These are phyloP conservation scores for Starmerella apis DNA, from an alignment of 805 yeast species.

Conservation along the genomic window DNA sequence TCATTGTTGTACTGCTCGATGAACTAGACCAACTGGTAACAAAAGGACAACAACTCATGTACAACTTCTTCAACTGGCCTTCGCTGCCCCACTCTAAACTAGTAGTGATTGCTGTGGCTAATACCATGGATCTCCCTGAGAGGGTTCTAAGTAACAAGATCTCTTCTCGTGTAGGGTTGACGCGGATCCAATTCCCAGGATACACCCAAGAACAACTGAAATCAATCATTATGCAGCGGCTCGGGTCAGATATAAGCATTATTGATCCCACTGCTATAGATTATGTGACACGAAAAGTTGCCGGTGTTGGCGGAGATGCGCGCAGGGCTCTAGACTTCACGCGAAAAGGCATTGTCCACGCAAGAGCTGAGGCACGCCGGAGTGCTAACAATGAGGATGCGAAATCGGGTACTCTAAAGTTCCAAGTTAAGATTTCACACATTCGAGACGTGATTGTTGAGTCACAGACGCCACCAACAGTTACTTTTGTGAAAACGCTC, in stretches of 20 bases:
- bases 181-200: conserved; percentile 79
- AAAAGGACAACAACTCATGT: conserved; percentile 68
- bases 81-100: conserved; percentile 66
- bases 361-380: conserved; percentile 10
- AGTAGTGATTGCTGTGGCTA: conserved; percentile 86
- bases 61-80: conserved; percentile 97
- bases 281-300: conserved; percentile 87
- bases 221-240: conserved; percentile 59
- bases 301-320: conserved; percentile 96
- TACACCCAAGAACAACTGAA: conserved; percentile 72
- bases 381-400: conserved; percentile 15
- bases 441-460: conserved; percentile 71
- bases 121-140: conserved; percentile 96
- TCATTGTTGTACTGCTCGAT: conserved; percentile 72
- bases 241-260: conserved; percentile 36
- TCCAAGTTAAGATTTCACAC: conserved; percentile 42
- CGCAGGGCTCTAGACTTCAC: conserved; percentile 83
- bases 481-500: conserved; percentile 46
- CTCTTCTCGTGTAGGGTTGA: conserved; percentile 80
- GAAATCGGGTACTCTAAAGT: conserved; percentile 31
- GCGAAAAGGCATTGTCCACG: conserved; percentile 73
- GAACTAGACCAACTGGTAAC: conserved; percentile 89
- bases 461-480: conserved; percentile 64
- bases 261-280: conserved; percentile 50
- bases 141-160: conserved; percentile 76